Evolutionary conservation across 257 asterid genomes (phyloP), one percentile per base, ranked within the genome.

Genomic region (Nicotiana tomentosiformis): DNA sequence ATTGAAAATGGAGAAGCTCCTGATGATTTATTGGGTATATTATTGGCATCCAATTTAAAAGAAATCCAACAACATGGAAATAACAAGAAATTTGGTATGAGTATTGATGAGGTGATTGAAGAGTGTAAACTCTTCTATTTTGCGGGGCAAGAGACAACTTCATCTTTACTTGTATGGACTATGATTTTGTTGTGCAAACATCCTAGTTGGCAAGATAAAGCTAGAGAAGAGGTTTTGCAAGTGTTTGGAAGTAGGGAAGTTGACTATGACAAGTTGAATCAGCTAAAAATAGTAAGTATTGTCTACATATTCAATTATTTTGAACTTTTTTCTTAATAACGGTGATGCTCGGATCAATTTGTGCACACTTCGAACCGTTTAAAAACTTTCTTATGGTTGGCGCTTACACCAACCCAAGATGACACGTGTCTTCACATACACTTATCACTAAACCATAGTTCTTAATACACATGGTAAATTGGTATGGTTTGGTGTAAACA

Each of bases 61-160:
- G 87, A 84, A 83, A 86, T 77, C 0, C 66, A 62, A 46, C 77
- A 70, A 68, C 77, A 78, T 37, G 87, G 85, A 33, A 51, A 51
- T 29, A 35, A 39, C 9, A 39, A 62, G 43, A 79, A 46, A 23
- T 82, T 12, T 14, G 89, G 86, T 26, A 78, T 87, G 86, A 82
- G 62, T 61, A 69, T 80, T 33, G 81, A 82, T 76, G 87, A 87
- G 18, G 81, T 87, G 7, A 82, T 87, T 74, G 86, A 82, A 58
- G 89, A 87, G 74, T 87, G 89, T 84, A 87, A 87, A 65, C 77
- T 84, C 2, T 84, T 87, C 80, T 87, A 87, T 57, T 82, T 87
- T 3, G 89, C 85, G 5, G 89, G 89, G 5, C 84, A 84, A 20
- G 89, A 81, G 70, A 86, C 89, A 3, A 77, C 89, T 0, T 57